These are phyloP conservation scores for Logfia minima DNA, from an alignment of 129 eudicot species.

Conservation along the genomic window DNA sequence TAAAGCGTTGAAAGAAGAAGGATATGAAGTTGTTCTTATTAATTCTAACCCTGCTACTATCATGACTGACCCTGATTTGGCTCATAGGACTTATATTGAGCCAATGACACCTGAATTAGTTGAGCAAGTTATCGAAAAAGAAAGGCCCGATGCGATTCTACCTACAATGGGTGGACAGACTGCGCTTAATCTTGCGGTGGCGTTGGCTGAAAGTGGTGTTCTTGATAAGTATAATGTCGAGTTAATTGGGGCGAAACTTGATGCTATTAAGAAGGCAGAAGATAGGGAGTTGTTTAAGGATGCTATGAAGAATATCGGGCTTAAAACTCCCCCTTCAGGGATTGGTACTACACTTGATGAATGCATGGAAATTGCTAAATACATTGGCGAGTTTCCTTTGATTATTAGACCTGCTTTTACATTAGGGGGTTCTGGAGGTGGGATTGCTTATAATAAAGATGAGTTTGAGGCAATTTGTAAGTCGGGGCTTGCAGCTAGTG, in stretches of 20 bases:
- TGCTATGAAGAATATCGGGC: conserved; percentile 79
- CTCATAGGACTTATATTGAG: conserved; percentile 86
- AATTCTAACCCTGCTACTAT: conserved; percentile 97
- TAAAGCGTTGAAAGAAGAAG: conserved; percentile 84
- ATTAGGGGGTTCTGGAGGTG: conserved; percentile 90
- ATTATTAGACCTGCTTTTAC: conserved; percentile 84
- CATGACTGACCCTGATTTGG: conserved; percentile 92
- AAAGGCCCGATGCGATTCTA: conserved; percentile 78
- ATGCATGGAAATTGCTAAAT: conserved; percentile 62
- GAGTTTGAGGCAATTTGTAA: conserved; percentile 89
- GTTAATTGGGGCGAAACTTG: conserved; percentile 86
- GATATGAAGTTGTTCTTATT: conserved; percentile 73
- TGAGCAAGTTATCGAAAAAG: conserved; percentile 76
- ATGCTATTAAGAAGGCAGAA: conserved; percentile 85
- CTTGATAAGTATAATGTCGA: conserved; percentile 76
- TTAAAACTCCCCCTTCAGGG: conserved; percentile 89
- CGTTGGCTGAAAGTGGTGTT: conserved; percentile 78
- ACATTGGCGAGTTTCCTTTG: conserved; percentile 83
- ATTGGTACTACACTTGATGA: conserved; percentile 80
- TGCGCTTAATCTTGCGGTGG: conserved; percentile 82
- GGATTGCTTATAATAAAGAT: conserved; percentile 83
- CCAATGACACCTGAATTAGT: conserved; percentile 88
- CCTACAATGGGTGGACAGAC: conserved; percentile 97
- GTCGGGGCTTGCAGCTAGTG: conserved; percentile 90
- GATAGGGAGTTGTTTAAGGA: conserved; percentile 80